phyloP scores from a whole-genome alignment of 1,284 basidiomycete species.

The Amylostereum chailletii region DNA sequence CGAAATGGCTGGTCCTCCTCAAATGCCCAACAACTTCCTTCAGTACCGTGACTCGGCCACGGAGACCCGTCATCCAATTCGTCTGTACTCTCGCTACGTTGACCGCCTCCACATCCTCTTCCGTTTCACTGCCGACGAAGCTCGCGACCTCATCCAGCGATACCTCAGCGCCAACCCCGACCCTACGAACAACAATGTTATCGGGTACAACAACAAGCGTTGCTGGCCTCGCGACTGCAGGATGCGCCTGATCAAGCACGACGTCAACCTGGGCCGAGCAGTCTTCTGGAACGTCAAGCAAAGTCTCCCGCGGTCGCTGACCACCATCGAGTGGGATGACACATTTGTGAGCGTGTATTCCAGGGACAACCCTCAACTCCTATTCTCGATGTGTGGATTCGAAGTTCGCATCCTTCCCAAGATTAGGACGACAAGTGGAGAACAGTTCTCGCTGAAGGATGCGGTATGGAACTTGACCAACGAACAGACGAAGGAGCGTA shows the following conservation, averaged over 20 bases:
- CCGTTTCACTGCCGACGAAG: constrained; percentile 97
- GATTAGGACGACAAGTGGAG: constrained; percentile 88
- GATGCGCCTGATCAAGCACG: constrained; percentile 99
- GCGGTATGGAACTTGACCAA: constrained; percentile 97
- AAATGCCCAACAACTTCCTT: constrained; percentile 93
- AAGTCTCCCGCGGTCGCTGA: constrained; percentile 89
- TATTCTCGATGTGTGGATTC: constrained; percentile 98
- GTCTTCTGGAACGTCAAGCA: constrained; percentile 99
- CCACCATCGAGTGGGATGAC: constrained; percentile 99
- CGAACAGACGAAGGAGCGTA: constrained; percentile 94
- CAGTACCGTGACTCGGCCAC: constrained; percentile 91
- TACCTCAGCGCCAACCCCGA: constrained; percentile 96
- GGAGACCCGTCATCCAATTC: constrained; percentile 90
- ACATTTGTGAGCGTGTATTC: constrained; percentile 96
- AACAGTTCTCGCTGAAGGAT: constrained; percentile 94
- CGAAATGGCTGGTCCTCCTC: constrained; percentile 94
- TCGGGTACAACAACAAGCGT: constrained; percentile 98
- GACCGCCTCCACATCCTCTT: constrained; percentile 93
- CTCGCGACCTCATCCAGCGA: constrained; percentile 94
- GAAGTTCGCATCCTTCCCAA: constrained; percentile 97
- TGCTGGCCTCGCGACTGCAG: constrained; percentile 99
- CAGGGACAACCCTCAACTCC: constrained; percentile 93
- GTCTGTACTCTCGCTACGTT: constrained; percentile 92
- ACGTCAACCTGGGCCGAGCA: constrained; percentile 96
- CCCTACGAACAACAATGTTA: constrained; percentile 97